A percentile compares a stretch with the other conserved stretches of the same genome.
Evolutionary conservation across 75 land plant species (phyloP).

Genomic region (Cunninghamia lanceolata): DNA sequence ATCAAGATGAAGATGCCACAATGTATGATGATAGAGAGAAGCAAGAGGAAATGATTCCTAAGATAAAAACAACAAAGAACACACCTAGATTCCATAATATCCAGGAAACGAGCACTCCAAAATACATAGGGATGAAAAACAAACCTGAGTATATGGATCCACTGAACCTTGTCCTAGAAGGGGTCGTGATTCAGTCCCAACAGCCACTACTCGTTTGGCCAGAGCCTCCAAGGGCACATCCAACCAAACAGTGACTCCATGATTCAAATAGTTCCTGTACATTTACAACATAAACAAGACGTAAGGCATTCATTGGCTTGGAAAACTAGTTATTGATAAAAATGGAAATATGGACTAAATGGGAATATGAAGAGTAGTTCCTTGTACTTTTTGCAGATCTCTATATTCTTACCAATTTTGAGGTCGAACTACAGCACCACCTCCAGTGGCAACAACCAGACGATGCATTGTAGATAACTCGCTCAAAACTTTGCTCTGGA

Average conservation of each 20-base stretch:
- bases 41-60: neutral
- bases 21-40: neutral
- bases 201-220: constrained; percentile 73
- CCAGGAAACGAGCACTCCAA: neutral
- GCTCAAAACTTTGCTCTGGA: constrained; percentile 73
- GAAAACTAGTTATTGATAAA: neutral
- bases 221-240: constrained; percentile 94
- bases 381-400: neutral
- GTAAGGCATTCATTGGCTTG: neutral
- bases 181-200: constrained; percentile 79
- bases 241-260: constrained; percentile 82
- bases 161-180: constrained; percentile 59
- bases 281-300: neutral
- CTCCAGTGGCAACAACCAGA: constrained; percentile 96
- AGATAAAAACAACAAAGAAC: neutral
- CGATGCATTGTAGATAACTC: constrained; percentile 58
- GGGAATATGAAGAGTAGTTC: neutral
- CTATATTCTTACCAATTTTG: constrained; percentile 49
- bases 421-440: constrained; percentile 85
- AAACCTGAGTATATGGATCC: constrained; percentile 61
- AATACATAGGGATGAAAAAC: neutral
- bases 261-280: constrained; percentile 69
- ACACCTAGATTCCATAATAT: neutral
- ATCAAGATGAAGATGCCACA: neutral
- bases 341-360: neutral